Evolutionary conservation across 2,329 filamentous ascomycete genomes (phyloP).

Genomic region (Aspergillus transmontanensis): DNA sequence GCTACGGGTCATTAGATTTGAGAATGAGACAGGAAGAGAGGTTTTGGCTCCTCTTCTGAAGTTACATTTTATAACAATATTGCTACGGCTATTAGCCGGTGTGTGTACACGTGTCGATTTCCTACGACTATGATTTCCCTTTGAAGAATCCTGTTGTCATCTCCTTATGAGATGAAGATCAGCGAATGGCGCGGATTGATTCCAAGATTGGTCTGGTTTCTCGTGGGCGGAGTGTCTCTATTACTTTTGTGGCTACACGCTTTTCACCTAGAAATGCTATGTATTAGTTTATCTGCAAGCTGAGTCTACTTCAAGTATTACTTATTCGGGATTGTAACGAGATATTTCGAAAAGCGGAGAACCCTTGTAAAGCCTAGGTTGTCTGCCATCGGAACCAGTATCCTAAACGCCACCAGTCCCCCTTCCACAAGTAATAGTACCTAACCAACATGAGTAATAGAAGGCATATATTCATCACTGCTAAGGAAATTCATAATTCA

Average conservation of each 20-base stretch:
- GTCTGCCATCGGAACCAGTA: background rate
- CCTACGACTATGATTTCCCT: background rate
- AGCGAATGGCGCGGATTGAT: slow-evolving; percentile 30
- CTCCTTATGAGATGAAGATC: slow-evolving; percentile 9
- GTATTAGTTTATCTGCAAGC: background rate
- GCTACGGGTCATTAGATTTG: slow-evolving; percentile 8
- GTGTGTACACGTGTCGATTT: background rate
- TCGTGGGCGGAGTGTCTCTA: slow-evolving; percentile 1
- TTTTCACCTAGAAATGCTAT: background rate
- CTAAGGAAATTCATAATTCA: background rate
- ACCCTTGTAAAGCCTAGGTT: no score
- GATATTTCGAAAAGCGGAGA: background rate
- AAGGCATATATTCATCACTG: background rate
- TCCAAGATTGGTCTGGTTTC: slow-evolving; percentile 22
- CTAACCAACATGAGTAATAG: background rate
- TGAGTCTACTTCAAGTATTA: background rate
- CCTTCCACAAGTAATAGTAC: background rate
- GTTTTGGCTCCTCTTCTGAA: background rate
- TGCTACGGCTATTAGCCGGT: background rate
- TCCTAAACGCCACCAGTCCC: background rate
- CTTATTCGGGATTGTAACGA: background rate
- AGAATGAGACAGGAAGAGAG: background rate
- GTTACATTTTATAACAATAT: background rate
- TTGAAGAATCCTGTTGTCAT: background rate
- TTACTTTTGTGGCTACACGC: background rate